Percentiles rank a stretch among this genome's conserved stretches.
Evolutionary conservation across 2,329 filamentous ascomycete genomes (phyloP).

Genomic region (Calonectria honghensis): DNA sequence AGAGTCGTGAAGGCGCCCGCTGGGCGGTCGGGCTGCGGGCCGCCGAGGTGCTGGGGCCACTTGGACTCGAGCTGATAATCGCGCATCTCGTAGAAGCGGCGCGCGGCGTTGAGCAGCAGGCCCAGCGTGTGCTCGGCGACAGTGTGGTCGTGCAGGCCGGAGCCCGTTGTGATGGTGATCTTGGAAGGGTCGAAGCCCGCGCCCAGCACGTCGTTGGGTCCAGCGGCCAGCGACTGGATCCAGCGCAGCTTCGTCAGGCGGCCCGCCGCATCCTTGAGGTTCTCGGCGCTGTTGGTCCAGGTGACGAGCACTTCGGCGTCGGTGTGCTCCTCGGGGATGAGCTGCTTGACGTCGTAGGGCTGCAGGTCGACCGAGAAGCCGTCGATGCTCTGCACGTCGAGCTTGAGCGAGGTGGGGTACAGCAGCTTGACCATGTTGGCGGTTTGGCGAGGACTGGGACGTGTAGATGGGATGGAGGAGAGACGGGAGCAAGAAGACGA

Average conservation of each 20-base stretch:
- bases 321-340: slow-evolving; percentile 73
- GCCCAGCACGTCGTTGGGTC: slow-evolving; percentile 78
- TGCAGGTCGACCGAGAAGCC: slow-evolving; percentile 76
- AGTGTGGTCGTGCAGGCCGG: slow-evolving; percentile 78
- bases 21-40: slow-evolving; percentile 75
- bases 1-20: slow-evolving; percentile 75
- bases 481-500: neutral
- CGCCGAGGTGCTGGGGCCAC: slow-evolving; percentile 78
- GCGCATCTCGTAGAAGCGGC: slow-evolving; percentile 77
- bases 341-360: slow-evolving; percentile 74
- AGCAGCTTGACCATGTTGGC: slow-evolving; percentile 75
- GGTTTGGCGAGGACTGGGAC: neutral
- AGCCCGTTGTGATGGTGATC: slow-evolving; percentile 75
- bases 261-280: slow-evolving; percentile 74
- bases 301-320: slow-evolving; percentile 78
- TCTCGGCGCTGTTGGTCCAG: slow-evolving; percentile 75
- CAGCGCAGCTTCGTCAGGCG: slow-evolving; percentile 75
- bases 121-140: slow-evolving; percentile 80
- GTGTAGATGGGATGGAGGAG: neutral
- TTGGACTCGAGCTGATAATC: slow-evolving; percentile 74
- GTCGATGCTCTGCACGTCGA: slow-evolving; percentile 73
- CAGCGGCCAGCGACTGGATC: slow-evolving; percentile 81
- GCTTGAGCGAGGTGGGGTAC: slow-evolving; percentile 77
- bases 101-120: slow-evolving; percentile 72
- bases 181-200: slow-evolving; percentile 75